A percentile compares a stretch with the other conserved stretches of the same genome.
Evolutionary conservation across 176 grass and related monocot species (phyloP).

Genomic region (Phoenix dactylifera): DNA sequence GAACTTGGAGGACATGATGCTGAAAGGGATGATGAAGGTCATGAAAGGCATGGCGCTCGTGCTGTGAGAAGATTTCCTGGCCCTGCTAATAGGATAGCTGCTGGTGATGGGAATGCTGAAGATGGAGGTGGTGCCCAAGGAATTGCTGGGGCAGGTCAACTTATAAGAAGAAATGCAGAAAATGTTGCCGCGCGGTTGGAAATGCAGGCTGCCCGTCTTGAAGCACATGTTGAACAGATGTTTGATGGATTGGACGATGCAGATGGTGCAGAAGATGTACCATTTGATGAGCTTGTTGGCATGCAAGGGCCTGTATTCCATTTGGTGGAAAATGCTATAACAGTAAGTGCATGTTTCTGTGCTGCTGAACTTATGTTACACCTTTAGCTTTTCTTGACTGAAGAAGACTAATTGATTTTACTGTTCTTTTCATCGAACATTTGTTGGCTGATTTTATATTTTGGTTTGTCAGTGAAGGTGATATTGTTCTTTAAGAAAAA

Average conservation of each 20-base stretch:
- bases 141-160: conserved; percentile 60
- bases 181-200: conserved; percentile 94
- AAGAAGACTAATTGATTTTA: too few relatives aligned
- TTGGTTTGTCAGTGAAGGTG: too few relatives aligned
- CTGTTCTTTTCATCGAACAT: too few relatives aligned
- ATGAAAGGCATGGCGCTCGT: conserved; percentile 84
- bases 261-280: conserved; percentile 96
- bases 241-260: conserved; percentile 97
- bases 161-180: conserved; percentile 95
- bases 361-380: neutral
- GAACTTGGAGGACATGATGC: conserved; percentile 86
- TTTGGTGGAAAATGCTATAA: conserved; percentile 98
- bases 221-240: conserved; percentile 99
- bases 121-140: conserved; percentile 67
- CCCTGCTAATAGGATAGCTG: conserved; percentile 57
- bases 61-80: conserved; percentile 85
- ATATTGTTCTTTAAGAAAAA: too few relatives aligned
- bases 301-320: conserved; percentile 99
- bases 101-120: conserved; percentile 58
- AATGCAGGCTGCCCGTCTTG: conserved; percentile 50
- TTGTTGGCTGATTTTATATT: too few relatives aligned
- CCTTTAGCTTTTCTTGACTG: too few relatives aligned
- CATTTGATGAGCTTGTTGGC: conserved; percentile 93
- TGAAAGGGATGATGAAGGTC: conserved; percentile 77
- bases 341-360: conserved; percentile 33